Evolutionary conservation across 306 rosid species (phyloP).

Genomic region (Quercus agrifolia): DNA sequence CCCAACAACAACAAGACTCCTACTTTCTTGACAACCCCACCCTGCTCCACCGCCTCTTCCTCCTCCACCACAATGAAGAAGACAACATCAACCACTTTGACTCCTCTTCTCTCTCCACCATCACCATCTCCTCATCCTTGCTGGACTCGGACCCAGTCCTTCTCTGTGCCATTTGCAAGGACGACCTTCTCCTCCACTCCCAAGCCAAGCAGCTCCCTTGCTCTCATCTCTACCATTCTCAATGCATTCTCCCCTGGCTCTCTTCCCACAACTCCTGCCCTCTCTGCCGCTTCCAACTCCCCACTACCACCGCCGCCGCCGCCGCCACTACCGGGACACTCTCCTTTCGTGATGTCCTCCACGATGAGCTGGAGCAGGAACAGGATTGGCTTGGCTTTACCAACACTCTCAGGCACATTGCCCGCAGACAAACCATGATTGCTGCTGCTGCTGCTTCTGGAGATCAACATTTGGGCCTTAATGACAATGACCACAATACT

Average conservation of each 20-base stretch:
- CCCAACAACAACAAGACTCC: slow-evolving; percentile 30
- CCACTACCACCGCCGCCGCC: not conserved
- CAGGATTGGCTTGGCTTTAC: slow-evolving; percentile 55
- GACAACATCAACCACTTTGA: slow-evolving; percentile 8
- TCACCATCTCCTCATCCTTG: slow-evolving; percentile 30
- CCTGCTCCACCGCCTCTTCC: slow-evolving; percentile 43
- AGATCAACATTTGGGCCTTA: too few species aligned
- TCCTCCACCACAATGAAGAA: slow-evolving; percentile 23
- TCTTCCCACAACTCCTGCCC: slow-evolving; percentile 66
- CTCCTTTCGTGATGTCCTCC: too few species aligned
- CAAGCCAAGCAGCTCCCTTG: slow-evolving; percentile 75
- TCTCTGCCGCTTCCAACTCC: slow-evolving; percentile 60
- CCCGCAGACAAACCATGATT: slow-evolving; percentile 39
- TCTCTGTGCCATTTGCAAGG: slow-evolving; percentile 72
- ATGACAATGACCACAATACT: too few species aligned
- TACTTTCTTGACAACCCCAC: slow-evolving; percentile 31
- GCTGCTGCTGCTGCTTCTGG: not conserved
- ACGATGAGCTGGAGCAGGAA: slow-evolving; percentile 16
- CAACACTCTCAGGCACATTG: slow-evolving; percentile 60
- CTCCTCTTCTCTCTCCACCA: slow-evolving; percentile 28
- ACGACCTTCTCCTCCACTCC: slow-evolving; percentile 31
- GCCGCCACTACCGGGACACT: too few species aligned
- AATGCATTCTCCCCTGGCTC: slow-evolving; percentile 88
- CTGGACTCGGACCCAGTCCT: slow-evolving; percentile 43
- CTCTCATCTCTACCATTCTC: slow-evolving; percentile 67